Evolutionary conservation across 192 early-diverging fungal genomes (phyloP).

Genomic region (Backusella westeae): DNA sequence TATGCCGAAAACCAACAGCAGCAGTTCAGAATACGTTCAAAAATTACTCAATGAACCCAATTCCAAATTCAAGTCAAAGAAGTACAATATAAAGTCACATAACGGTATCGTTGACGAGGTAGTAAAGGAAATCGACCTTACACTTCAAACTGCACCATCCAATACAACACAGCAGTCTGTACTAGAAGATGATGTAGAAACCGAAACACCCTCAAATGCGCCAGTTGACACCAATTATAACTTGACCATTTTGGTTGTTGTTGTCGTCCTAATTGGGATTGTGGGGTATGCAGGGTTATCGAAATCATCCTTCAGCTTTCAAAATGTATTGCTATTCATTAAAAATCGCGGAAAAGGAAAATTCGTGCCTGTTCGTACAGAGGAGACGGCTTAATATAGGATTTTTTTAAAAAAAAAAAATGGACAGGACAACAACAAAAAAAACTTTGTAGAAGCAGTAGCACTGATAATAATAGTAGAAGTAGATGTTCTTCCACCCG

Average conservation of each 20-base stretch:
- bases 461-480: neutral
- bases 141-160: neutral
- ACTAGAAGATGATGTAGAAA: slow-evolving; percentile 3
- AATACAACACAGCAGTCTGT: neutral
- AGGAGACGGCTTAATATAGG: neutral
- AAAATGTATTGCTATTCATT: neutral
- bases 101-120: neutral
- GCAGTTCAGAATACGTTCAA: neutral
- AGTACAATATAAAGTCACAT: slow-evolving; percentile 1
- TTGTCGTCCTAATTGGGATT: neutral
- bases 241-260: neutral
- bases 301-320: neutral
- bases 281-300: neutral
- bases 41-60: slow-evolving; percentile 4
- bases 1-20: neutral
- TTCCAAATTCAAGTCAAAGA: slow-evolving; percentile 6
- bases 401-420: neutral
- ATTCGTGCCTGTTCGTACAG: neutral
- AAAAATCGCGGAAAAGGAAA: neutral
- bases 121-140: neutral
- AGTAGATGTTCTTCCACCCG: neutral
- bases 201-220: neutral
- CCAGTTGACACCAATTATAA: neutral
- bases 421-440: neutral
- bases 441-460: neutral